phyloP scores from a whole-genome alignment of 345 rosid species.

The Luvunga scandens region DNA sequence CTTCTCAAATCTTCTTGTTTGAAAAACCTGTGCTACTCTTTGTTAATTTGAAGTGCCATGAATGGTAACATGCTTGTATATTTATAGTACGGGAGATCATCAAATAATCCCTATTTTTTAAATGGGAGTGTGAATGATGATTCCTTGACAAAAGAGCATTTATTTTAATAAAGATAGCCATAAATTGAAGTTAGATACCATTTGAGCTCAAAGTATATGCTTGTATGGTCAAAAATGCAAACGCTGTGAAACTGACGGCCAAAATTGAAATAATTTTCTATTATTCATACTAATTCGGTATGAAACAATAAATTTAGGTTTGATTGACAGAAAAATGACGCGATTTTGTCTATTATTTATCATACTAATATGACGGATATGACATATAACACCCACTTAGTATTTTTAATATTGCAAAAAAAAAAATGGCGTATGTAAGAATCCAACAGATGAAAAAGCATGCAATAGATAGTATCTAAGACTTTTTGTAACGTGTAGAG shows the following conservation, averaged over 20 bases:
- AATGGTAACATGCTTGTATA: background rate
- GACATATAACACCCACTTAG: background rate
- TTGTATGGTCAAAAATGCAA: background rate
- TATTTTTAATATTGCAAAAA: too few species aligned
- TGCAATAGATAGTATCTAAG: background rate
- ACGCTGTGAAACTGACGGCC: background rate
- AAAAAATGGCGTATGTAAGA: background rate
- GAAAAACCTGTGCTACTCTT: background rate
- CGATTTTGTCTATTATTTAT: too few species aligned
- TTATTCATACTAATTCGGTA: background rate
- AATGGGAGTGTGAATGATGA: background rate
- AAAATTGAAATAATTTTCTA: background rate
- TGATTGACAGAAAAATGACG: background rate
- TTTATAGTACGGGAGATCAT: background rate
- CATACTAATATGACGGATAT: background rate
- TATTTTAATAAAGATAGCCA: background rate
- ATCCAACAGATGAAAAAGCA: background rate
- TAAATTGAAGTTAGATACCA: too few species aligned
- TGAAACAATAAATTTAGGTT: background rate
- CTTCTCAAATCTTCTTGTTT: background rate
- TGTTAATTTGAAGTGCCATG: background rate
- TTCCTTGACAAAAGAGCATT: slow-evolving; percentile 4
- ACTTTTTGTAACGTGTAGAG: background rate
- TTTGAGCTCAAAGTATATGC: background rate
- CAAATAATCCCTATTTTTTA: background rate